Base-by-base conservation (phyloP, 345 rosid species). In the Lepidium aucheri region DNA sequence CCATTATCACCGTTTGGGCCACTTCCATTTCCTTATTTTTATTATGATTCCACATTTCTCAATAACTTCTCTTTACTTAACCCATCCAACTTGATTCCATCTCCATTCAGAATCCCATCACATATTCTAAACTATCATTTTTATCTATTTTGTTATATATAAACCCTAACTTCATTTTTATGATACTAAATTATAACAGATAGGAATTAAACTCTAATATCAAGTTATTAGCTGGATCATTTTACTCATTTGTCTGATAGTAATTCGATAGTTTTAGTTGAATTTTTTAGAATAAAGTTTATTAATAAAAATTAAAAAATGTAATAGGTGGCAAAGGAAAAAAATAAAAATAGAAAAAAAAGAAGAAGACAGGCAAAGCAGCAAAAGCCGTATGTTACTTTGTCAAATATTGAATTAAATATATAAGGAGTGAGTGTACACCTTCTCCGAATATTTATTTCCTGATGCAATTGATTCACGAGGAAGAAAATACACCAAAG, bases 31-130 rank as follows among this genome's bases (percentile, higher is more conserved):
- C n/a, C n/a, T n/a, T n/a, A n/a, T n/a, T n/a, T n/a, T n/a, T n/a
- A n/a, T n/a, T 6, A 26, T 8, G 15, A 43, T 53, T 46, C 26
- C 14, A 61, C 12, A 45, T 24, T 50, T 30, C 14, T 62, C 15
- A 44, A 45, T 16, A 24, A 47, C 30, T 49, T 56, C 2, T 4
- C 5, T 28, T 1, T 5, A 28, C 32, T 47, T 10, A 57, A 17
- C 44, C 14, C 59, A 38, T 46, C 38, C 54, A 72, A 65, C 40
- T 65, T 65, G 66, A 49, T 49, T 50, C 54, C 61, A 42, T 33
- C 66, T 72, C 71, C 41, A 65, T 58, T 46, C 40, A 64, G 66
- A 50, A 65, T 65, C 65, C 60, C 66, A 5, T 28, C 7, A 72
- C 71, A 72, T 55, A 57, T 57, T 28, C 32, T 28, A 28, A 28